Percentiles rank a stretch among this genome's conserved stretches.
phyloP scores from a whole-genome alignment of 139 green algal species.

The Diplosphaera chodatii region DNA sequence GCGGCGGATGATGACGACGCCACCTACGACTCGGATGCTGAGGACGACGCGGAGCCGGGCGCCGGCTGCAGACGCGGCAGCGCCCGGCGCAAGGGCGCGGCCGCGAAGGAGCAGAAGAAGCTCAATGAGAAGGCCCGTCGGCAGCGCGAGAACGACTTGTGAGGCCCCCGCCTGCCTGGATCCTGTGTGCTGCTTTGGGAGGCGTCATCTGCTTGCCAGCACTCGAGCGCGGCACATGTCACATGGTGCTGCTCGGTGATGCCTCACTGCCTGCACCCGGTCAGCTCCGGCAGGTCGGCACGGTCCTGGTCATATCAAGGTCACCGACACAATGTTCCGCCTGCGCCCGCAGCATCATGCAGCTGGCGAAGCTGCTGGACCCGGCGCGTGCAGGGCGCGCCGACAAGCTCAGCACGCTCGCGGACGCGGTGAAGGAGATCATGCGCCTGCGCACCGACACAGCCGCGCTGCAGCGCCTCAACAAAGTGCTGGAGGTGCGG shows the following conservation, averaged over 20 bases:
- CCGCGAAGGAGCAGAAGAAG: not conserved
- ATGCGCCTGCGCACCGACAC: slow-evolving; percentile 46
- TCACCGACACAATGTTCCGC: too few relatives aligned
- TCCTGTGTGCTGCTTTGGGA: too few relatives aligned
- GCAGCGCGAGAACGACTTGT: not conserved
- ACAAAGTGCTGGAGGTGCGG: slow-evolving; percentile 53
- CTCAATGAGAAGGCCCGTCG: not conserved
- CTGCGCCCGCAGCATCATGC: slow-evolving; percentile 42
- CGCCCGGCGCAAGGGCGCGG: not conserved
- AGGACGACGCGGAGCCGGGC: not conserved
- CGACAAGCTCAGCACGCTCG: slow-evolving; percentile 41
- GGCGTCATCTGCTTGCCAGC: too few relatives aligned
- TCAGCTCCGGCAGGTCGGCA: too few relatives aligned
- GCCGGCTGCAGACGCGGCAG: too few relatives aligned
- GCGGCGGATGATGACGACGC: too few relatives aligned
- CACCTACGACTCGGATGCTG: not conserved
- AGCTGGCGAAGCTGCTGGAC: slow-evolving; percentile 45
- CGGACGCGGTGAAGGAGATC: slow-evolving; percentile 43
- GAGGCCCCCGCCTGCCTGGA: too few relatives aligned
- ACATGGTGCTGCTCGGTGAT: too few relatives aligned
- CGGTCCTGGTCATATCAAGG: too few relatives aligned
- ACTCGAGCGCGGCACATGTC: too few relatives aligned
- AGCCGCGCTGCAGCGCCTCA: slow-evolving; percentile 50
- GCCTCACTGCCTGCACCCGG: too few relatives aligned
- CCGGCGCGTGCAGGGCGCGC: slow-evolving; percentile 32